Evolutionary conservation across 2,329 filamentous ascomycete species (phyloP).

Genomic region (Hawksworthiomyces lignivorus): DNA sequence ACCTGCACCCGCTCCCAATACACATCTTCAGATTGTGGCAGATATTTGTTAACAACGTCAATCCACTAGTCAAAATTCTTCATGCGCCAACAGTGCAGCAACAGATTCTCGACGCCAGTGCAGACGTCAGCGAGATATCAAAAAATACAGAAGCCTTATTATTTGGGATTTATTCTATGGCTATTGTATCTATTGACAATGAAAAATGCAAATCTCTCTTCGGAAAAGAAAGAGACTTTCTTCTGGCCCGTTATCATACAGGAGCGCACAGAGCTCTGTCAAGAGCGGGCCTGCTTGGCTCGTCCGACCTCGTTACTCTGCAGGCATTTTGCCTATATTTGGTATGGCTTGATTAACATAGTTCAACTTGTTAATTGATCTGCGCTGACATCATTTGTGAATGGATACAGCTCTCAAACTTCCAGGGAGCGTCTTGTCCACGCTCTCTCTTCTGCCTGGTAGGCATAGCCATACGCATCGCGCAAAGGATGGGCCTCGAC

Average conservation of each 20-base stretch:
- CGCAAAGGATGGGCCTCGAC: background rate
- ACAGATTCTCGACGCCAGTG: constrained; percentile 21
- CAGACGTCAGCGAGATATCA: constrained; percentile 11
- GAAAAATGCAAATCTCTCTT: constrained; percentile 10
- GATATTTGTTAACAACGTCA: constrained; percentile 21
- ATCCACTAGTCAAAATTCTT: constrained; percentile 24
- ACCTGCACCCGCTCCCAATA: too few species aligned
- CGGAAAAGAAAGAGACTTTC: background rate
- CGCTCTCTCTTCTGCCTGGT: constrained; percentile 19
- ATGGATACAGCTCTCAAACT: too few species aligned
- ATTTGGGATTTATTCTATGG: constrained; percentile 21
- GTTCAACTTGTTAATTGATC: too few species aligned
- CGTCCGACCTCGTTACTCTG: constrained; percentile 20
- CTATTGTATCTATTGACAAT: constrained; percentile 17
- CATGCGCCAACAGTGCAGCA: constrained; percentile 25
- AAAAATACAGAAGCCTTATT: constrained; percentile 18
- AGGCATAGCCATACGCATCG: constrained; percentile 15
- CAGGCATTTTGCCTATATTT: constrained; percentile 23
- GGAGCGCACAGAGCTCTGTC: constrained; percentile 18
- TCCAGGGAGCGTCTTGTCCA: constrained; percentile 18
- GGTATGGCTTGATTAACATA: too few species aligned
- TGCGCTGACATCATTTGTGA: too few species aligned
- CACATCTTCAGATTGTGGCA: too few species aligned
- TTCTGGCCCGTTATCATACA: constrained; percentile 19
- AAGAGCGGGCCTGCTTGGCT: constrained; percentile 18